phyloP scores from a whole-genome alignment of 176 grass and related monocot species.

The Musa beccarii region DNA sequence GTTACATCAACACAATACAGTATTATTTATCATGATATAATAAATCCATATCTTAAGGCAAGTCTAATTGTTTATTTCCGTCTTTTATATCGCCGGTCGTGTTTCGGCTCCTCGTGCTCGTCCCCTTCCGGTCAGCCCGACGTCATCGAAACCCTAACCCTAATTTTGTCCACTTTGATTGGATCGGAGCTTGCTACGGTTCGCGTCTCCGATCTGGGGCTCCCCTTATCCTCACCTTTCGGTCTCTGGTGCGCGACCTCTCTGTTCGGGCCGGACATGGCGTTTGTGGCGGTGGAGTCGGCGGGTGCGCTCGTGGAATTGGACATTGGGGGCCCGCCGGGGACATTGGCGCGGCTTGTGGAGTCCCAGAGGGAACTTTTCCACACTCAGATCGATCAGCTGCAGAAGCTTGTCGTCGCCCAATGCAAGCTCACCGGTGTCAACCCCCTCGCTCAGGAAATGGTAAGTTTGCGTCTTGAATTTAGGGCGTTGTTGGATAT shows the following conservation, averaged over 20 bases:
- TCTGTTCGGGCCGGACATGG: not conserved
- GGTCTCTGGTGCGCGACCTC: not conserved
- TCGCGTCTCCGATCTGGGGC: not conserved
- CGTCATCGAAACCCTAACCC: constrained; percentile 3
- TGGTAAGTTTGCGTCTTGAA: constrained; percentile 33
- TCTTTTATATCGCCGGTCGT: constrained; percentile 6
- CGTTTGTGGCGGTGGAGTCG: constrained; percentile 31
- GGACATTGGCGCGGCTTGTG: constrained; percentile 39
- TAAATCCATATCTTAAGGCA: no score
- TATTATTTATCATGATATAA: no score
- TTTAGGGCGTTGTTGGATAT: not conserved
- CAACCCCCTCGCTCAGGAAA: constrained; percentile 90
- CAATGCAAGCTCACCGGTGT: constrained; percentile 89
- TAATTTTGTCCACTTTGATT: not conserved
- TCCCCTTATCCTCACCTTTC: not conserved
- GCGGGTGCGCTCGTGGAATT: constrained; percentile 33
- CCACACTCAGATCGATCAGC: constrained; percentile 64
- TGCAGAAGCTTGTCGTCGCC: constrained; percentile 54
- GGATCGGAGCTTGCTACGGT: not conserved
- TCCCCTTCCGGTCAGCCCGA: not conserved
- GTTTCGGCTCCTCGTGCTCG: not conserved
- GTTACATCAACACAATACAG: no score
- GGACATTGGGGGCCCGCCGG: constrained; percentile 9
- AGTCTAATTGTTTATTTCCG: not conserved
- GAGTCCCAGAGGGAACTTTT: constrained; percentile 50